Evolutionary conservation across 2,329 filamentous ascomycete genomes (phyloP).

Genomic region (Aspergillus calidoustus): DNA sequence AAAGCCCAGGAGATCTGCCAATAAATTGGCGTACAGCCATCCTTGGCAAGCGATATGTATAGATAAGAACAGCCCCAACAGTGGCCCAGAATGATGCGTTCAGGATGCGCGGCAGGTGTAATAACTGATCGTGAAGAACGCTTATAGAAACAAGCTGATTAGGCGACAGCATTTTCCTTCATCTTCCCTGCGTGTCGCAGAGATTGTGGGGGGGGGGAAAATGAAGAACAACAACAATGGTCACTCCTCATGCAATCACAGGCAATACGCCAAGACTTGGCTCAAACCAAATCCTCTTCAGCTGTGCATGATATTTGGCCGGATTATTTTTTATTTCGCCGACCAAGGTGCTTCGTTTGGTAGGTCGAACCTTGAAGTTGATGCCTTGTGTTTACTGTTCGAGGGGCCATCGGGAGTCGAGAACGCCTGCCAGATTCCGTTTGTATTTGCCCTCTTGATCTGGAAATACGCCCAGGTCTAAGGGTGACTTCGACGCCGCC

Average conservation of each 20-base stretch:
- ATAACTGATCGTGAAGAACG: not conserved
- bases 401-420: not conserved
- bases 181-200: not conserved
- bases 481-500: too few species aligned
- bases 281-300: not conserved
- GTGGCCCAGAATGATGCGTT: conserved; percentile 4
- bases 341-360: not conserved
- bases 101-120: not conserved
- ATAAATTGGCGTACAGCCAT: conserved; percentile 8
- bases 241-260: not conserved
- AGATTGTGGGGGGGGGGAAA: not conserved
- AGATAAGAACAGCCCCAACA: conserved; percentile 9
- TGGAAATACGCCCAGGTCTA: too few species aligned
- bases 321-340: not conserved
- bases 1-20: not conserved
- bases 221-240: not conserved
- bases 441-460: not conserved
- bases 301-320: not conserved
- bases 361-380: not conserved
- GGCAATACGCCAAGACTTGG: conserved; percentile 5
- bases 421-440: not conserved
- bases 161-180: conserved; percentile 1
- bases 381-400: not conserved
- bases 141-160: not conserved
- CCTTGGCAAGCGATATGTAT: conserved; percentile 10